Evolutionary conservation across 306 rosid species (phyloP), one percentile per base, ranked within the genome.

Genomic region (Cicer cuneatum): DNA sequence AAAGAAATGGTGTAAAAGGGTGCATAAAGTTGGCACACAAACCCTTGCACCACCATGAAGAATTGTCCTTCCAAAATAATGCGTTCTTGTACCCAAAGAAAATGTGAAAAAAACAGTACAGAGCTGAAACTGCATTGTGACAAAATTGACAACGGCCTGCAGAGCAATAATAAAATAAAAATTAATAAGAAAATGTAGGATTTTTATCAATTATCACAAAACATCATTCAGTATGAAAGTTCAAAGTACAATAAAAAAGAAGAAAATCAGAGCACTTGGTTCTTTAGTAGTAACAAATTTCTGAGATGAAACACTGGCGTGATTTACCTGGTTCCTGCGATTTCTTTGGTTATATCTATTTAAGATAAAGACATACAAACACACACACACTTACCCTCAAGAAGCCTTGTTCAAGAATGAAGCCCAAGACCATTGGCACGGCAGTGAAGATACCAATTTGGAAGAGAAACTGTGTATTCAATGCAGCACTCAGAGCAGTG

Each of bases 1-100:
- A 70, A 37, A 69, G 45, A 37, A 64, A 68, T 33, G 49, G 49
- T 60, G 40, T 18, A 60, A 71, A 40, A 48, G 5, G 65, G 11
- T 33, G 42, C 37, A 78, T 9, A 24, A 61, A 54, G 80, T 65
- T 49, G 14, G 82, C 47, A 39, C 66, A 82, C 94, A 57, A 71
- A 91, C 98, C 97, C 88, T 87, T 51, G 98, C 98, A 84, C 98
- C 98, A 16, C 98, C 98, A 75, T 94, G 98, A 81, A 91, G 97
- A 82, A 94, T 88, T 43, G 98, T 91, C 77, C 97, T 90, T 12
- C 97, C 98, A 81, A 94, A 94, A 82, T 94, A 94, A 83, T 94
- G 98, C 49, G 98, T 87, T 81, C 67, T 84, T 45, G 97, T 94
- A 68, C 98, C 97, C 79, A 94, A 82, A 57, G 96, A 91, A 81